Base-by-base conservation (phyloP, 306 rosid genomes). In the Vicia villosa region DNA sequence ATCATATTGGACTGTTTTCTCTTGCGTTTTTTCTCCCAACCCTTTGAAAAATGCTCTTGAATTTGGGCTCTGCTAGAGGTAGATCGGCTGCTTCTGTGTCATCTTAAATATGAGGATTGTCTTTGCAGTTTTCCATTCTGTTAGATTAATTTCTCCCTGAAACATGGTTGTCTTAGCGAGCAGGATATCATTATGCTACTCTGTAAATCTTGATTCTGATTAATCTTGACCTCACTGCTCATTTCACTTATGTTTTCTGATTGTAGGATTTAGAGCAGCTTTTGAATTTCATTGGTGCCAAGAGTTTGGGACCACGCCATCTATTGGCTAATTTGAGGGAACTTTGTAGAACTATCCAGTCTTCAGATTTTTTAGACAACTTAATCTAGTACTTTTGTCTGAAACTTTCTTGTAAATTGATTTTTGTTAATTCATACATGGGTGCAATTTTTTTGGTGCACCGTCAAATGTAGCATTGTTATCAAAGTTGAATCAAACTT, bases 211-310 rank as follows among this genome's bases (percentile, higher is more conserved):
- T 47, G 49, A 8, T 73, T 52, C 17, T 32, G 28, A 21, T 54
- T 68, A 72, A 72, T 54, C 52, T 63, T 56, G 34, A 73, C 55
- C 72, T 69, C 37, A 30, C 49, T 16, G 63, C 52, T 63, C 19
- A 63, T 63, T 69, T 46, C 54, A 14, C 52, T 30, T n/a, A 1
- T 19, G 38, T 16, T 68, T 63, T 57, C 42, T 70, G 50, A 58
- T 69, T 80, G 81, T 80, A 95, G 99, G 96, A 95, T 80, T 77
- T 95, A 79, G 99, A 91, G 80, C 96, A 91, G 91, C 96, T 91
- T 75, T 83, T 95, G 81, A 95, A 87, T 86, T 89, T 78, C 83
- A 77, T 95, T 83, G 95, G 91, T 47, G 84, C 81, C 49, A 81
- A 81, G 80, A 95, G 99, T 83, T 77, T 95, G 87, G 99, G 99